Conservation (phyloP, 2,329 filamentous ascomycete species). For the Iodosphaeria phyllophila region DNA sequence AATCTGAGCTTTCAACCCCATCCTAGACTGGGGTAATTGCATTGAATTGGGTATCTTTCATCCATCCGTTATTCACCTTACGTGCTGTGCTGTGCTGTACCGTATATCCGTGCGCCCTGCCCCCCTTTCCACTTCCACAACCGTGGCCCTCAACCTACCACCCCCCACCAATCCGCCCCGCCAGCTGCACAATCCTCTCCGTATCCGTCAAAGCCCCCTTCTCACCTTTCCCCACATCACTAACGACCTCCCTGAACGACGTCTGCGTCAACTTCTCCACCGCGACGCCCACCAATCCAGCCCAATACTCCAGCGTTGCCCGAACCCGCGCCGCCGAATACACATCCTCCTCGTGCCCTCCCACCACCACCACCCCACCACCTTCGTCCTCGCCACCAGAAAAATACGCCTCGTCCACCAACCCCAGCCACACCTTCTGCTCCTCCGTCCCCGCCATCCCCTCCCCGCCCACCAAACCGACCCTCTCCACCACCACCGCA, state of each 20-base stretch:
- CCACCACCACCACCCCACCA: constrained; percentile 21
- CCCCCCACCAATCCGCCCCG: constrained; percentile 78
- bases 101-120: no score
- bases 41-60: no score
- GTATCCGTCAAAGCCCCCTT: constrained; percentile 50
- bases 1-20: no score
- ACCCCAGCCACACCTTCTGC: constrained; percentile 70
- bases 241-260: constrained; percentile 80
- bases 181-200: constrained; percentile 71
- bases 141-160: no score
- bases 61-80: no score
- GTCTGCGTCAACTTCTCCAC: constrained; percentile 63
- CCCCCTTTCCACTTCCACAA: no score
- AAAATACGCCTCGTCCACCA: constrained; percentile 81
- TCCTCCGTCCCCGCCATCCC: constrained; percentile 43
- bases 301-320: constrained; percentile 60
- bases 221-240: constrained; percentile 72
- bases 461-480: no score
- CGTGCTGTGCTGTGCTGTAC: no score
- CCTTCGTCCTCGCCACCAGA: constrained; percentile 48
- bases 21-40: no score
- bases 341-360: no score
- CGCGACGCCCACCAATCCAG: constrained; percentile 47
- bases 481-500: constrained; percentile 35
- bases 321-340: constrained; percentile 46